Conservation (phyloP, 768 basidiomycete genomes). For the Termitomyces sp. region DNA sequence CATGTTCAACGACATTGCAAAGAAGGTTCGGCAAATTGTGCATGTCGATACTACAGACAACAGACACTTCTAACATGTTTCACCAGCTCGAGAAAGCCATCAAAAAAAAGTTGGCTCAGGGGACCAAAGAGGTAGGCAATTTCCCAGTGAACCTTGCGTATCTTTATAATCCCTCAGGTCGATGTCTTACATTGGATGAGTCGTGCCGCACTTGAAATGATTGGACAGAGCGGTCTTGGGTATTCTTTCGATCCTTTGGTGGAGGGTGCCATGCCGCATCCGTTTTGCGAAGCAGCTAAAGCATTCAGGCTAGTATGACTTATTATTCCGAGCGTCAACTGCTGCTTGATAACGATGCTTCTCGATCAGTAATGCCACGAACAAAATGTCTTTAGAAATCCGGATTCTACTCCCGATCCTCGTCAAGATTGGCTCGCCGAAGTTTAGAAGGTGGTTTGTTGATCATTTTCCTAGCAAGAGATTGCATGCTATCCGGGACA, state of each 20-base stretch:
- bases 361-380: background rate
- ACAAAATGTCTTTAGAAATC: background rate
- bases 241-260: conserved; percentile 1
- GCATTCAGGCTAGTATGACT: background rate
- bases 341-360: background rate
- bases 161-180: background rate
- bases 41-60: background rate
- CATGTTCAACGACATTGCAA: background rate
- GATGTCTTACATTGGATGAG: conserved; percentile 1
- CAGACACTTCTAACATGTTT: background rate
- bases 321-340: background rate
- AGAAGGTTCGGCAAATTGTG: background rate
- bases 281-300: background rate
- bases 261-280: background rate
- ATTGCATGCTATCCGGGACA: background rate
- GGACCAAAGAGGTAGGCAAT: background rate
- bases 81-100: background rate
- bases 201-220: background rate
- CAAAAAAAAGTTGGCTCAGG: background rate
- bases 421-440: background rate
- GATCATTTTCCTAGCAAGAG: background rate
- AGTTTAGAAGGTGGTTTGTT: background rate
- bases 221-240: background rate
- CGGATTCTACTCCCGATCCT: background rate
- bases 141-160: background rate